Evolutionary conservation across 2,329 filamentous ascomycete genomes (phyloP).

Genomic region (Cercospora sp.): DNA sequence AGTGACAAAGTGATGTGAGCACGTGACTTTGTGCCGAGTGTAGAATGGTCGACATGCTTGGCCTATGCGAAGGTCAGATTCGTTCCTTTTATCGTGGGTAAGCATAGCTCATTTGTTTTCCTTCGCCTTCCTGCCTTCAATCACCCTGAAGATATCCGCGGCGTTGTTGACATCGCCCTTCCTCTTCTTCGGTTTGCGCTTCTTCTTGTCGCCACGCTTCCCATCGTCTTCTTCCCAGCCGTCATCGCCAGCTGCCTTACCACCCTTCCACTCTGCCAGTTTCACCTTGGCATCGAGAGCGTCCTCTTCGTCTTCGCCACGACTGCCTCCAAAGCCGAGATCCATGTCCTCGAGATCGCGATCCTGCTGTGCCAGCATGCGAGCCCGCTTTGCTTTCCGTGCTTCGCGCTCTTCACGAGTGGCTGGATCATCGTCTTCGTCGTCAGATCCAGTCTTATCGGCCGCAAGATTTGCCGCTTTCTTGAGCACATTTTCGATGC

Average conservation of each 20-base stretch:
- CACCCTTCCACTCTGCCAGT: constrained; percentile 62
- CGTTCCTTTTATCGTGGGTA: background rate
- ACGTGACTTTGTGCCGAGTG: background rate
- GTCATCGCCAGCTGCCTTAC: constrained; percentile 54
- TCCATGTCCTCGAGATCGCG: constrained; percentile 90
- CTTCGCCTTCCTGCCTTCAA: constrained; percentile 35
- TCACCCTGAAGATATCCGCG: constrained; percentile 39
- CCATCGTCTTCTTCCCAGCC: constrained; percentile 56
- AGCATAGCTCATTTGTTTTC: constrained; percentile 31
- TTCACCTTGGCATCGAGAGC: constrained; percentile 59
- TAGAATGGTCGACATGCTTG: background rate
- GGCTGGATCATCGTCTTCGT: constrained; percentile 46
- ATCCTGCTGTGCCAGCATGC: constrained; percentile 69
- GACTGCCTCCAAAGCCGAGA: constrained; percentile 86
- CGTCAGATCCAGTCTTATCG: constrained; percentile 45
- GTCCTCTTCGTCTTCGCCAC: constrained; percentile 85
- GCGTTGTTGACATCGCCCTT: constrained; percentile 45
- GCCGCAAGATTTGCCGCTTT: constrained; percentile 64
- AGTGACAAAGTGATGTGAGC: background rate
- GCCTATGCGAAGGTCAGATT: constrained; percentile 15
- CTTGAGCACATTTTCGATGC: constrained; percentile 56
- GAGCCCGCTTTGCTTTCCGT: constrained; percentile 61
- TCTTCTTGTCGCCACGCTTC: constrained; percentile 67
- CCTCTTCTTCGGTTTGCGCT: constrained; percentile 71
- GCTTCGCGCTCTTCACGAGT: constrained; percentile 60